Evolutionary conservation across 768 basidiomycete genomes (phyloP).

Genomic region (Tylopilus sp.): DNA sequence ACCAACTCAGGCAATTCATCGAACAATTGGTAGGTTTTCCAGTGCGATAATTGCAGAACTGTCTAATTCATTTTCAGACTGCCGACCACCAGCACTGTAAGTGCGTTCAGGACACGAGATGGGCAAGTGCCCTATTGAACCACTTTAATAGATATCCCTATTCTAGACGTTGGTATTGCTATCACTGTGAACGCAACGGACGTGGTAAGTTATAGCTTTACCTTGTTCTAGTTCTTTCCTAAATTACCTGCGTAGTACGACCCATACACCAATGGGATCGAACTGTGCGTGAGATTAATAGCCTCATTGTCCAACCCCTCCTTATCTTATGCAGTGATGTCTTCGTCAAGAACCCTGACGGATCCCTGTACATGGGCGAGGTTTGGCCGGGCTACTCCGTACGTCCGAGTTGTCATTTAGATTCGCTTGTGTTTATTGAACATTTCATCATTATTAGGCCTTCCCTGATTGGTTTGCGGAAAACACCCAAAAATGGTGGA

Average conservation of each 20-base stretch:
- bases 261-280: slow-evolving; percentile 60
- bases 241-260: slow-evolving; percentile 47
- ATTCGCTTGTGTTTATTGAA: not conserved
- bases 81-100: slow-evolving; percentile 30
- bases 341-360: slow-evolving; percentile 75
- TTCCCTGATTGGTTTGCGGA: slow-evolving; percentile 62
- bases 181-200: slow-evolving; percentile 58
- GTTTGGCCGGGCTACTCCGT: slow-evolving; percentile 80
- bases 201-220: slow-evolving; percentile 40
- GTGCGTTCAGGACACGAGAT: not conserved
- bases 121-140: not conserved
- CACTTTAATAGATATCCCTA: slow-evolving; percentile 53
- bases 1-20: slow-evolving; percentile 31
- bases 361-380: slow-evolving; percentile 65
- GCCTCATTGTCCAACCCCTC: not conserved
- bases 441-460: slow-evolving; percentile 30
- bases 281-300: slow-evolving; percentile 39
- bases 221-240: not conserved
- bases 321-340: slow-evolving; percentile 42
- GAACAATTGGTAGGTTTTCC: slow-evolving; percentile 47
- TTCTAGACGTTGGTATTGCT: slow-evolving; percentile 62
- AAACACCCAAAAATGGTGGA: slow-evolving; percentile 57
- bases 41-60: not conserved
- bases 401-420: slow-evolving; percentile 5
- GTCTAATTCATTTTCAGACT: slow-evolving; percentile 14